Conservation (phyloP, 805 yeast genomes). For the Metschnikowia lunata region DNA sequence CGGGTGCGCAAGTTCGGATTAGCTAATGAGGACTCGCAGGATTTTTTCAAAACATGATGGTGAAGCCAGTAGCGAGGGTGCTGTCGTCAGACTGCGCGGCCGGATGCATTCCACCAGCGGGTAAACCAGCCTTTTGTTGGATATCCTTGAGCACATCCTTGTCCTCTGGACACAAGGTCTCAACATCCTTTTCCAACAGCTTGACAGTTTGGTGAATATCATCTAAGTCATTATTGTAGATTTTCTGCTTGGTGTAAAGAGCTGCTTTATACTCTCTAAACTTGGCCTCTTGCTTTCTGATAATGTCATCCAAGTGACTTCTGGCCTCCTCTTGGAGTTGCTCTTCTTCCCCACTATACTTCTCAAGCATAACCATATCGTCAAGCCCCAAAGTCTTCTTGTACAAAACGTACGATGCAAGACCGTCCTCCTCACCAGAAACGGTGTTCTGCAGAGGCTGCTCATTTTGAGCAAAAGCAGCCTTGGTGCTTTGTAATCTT, state of each 20-base stretch:
- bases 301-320: conserved; percentile 26
- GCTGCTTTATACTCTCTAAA: conserved; percentile 61
- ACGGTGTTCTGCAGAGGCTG: conserved; percentile 2
- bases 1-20: conserved; percentile 9
- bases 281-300: conserved; percentile 48
- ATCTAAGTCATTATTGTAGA: conserved; percentile 53
- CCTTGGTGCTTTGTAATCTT: conserved; percentile 25
- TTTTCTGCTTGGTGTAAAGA: conserved; percentile 50
- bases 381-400: conserved; percentile 13
- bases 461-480: conserved; percentile 5
- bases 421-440: conserved; percentile 17
- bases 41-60: conserved; percentile 11
- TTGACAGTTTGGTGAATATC: conserved; percentile 33
- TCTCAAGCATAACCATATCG: conserved; percentile 13
- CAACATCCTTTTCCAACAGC: conserved; percentile 28
- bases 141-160: conserved; percentile 13
- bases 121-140: conserved; percentile 11
- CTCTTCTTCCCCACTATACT: conserved; percentile 22
- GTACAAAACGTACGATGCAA: conserved; percentile 16
- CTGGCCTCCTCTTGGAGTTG: conserved; percentile 22
- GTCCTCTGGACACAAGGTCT: conserved; percentile 12
- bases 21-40: conserved; percentile 5
- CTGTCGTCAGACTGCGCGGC: conserved; percentile 11
- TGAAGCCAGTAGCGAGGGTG: conserved; percentile 14
- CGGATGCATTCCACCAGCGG: conserved; percentile 5